phyloP scores from a whole-genome alignment of 2,329 filamentous ascomycete genomes.

The Exophiala calicioides region DNA sequence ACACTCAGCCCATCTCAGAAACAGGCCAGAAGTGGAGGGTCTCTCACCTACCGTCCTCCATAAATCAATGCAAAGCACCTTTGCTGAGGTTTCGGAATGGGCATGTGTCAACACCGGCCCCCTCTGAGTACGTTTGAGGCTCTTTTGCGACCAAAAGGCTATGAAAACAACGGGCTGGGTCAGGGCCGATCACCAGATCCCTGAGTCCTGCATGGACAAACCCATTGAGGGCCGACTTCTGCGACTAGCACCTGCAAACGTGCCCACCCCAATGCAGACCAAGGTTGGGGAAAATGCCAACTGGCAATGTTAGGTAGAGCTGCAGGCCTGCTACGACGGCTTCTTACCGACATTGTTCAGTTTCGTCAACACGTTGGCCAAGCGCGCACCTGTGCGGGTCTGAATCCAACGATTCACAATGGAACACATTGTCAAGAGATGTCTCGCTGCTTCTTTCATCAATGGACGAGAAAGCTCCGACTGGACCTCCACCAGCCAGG shows the following conservation, averaged over 20 bases:
- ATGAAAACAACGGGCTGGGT: conserved; percentile 2
- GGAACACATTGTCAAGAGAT: conserved; percentile 12
- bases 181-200: background rate
- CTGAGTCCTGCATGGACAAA: background rate
- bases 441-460: conserved; percentile 4
- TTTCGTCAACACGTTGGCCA: conserved; percentile 7
- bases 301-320: conserved; percentile 6
- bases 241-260: conserved; percentile 1
- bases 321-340: conserved; percentile 8
- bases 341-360: conserved; percentile 9
- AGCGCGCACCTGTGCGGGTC: conserved; percentile 9
- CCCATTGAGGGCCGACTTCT: background rate
- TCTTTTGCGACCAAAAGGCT: conserved; percentile 9
- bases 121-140: conserved; percentile 1
- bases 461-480: no score
- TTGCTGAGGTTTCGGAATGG: background rate
- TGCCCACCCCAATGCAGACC: conserved; percentile 5
- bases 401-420: conserved; percentile 16
- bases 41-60: background rate
- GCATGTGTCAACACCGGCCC: background rate
- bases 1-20: conserved; percentile 4
- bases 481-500: no score
- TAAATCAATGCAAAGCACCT: background rate
- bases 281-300: conserved; percentile 4
- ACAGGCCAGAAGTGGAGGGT: background rate